Evolutionary conservation across 768 basidiomycete genomes (phyloP).

Genomic region (Naganishia vaughanmartiniae): DNA sequence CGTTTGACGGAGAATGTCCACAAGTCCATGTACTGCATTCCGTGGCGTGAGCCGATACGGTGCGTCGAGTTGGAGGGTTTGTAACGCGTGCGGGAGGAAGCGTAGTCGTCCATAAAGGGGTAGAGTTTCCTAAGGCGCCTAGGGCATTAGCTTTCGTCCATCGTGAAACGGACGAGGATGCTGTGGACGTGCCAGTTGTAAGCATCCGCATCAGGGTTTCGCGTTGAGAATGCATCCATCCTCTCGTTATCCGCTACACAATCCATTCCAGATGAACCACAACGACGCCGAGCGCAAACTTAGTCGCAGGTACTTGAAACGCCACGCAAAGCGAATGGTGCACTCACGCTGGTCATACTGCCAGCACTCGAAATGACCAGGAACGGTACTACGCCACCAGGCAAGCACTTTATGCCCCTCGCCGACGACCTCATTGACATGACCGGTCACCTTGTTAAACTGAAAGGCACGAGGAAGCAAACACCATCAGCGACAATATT

Average conservation of each 20-base stretch:
- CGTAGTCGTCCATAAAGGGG: slow-evolving; percentile 17
- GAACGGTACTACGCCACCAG: slow-evolving; percentile 13
- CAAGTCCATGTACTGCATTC: slow-evolving; percentile 26
- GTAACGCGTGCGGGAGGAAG: slow-evolving; percentile 19
- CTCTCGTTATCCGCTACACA: slow-evolving; percentile 18
- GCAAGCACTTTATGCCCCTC: slow-evolving; percentile 8
- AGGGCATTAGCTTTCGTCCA: background rate
- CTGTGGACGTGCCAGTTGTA: slow-evolving; percentile 21
- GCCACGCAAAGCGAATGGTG: too few relatives aligned
- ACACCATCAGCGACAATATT: too few relatives aligned
- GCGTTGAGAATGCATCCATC: background rate
- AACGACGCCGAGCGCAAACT: too few relatives aligned
- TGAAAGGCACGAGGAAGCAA: background rate
- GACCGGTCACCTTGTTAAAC: background rate
- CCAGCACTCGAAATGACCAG: slow-evolving; percentile 15
- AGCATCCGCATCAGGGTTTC: background rate
- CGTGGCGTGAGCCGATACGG: slow-evolving; percentile 1
- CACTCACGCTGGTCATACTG: slow-evolving; percentile 24
- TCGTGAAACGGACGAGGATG: background rate
- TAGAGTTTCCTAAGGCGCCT: background rate
- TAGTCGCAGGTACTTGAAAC: too few relatives aligned
- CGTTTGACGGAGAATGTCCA: slow-evolving; percentile 23
- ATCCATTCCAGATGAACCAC: background rate
- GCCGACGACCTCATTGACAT: background rate
- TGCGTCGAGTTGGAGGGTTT: slow-evolving; percentile 9